Conservation (phyloP, 192 early-diverging fungal species). For the Phycomyces blakesleeanus region DNA sequence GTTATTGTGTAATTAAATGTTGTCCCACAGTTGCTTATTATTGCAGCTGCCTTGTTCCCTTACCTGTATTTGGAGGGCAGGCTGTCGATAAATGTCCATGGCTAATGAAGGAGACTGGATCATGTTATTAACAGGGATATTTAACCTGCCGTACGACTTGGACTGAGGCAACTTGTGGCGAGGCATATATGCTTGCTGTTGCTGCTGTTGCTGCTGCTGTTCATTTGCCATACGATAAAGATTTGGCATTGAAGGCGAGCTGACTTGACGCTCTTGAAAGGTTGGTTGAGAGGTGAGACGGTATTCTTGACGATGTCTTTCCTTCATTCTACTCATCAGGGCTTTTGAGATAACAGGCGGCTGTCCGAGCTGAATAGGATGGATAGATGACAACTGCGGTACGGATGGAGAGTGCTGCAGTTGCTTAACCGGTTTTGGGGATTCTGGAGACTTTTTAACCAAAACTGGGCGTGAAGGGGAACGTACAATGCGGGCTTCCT, state of each 20-base stretch:
- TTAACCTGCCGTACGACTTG: not conserved
- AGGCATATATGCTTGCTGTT: not conserved
- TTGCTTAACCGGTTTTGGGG: not conserved
- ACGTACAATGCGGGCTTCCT: too few species aligned
- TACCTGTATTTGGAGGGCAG: not conserved
- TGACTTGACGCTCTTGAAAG: not conserved
- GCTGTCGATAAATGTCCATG: constrained; percentile 1
- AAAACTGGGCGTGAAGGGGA: not conserved
- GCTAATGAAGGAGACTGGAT: constrained; percentile 11
- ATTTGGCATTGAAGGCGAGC: constrained; percentile 22
- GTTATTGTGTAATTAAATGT: too few species aligned
- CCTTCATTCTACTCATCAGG: constrained; percentile 20
- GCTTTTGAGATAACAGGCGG: not conserved
- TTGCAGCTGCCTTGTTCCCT: too few species aligned
- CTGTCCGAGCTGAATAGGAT: not conserved
- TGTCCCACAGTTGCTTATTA: too few species aligned
- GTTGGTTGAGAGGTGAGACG: not conserved
- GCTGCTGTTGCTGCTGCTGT: constrained; percentile 2
- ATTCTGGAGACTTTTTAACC: not conserved
- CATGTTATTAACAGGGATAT: not conserved
- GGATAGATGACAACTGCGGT: not conserved
- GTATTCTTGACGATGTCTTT: constrained; percentile 21
- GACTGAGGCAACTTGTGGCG: not conserved
- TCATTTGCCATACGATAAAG: constrained; percentile 5
- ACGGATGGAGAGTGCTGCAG: not conserved